phyloP scores from a whole-genome alignment of 768 basidiomycete species.

The Nevesoporus exiguus region DNA sequence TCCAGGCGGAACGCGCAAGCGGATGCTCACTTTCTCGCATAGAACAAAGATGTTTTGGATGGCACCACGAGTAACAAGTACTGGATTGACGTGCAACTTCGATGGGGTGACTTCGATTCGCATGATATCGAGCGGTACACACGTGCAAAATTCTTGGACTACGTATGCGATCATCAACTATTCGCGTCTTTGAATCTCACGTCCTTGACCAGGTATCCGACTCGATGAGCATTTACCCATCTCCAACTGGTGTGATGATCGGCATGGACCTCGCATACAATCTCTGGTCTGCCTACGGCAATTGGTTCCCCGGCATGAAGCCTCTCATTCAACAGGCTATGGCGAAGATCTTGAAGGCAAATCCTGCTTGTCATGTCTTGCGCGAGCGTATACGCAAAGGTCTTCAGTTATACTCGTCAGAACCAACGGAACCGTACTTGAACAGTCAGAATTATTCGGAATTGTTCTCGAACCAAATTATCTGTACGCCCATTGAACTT shows the following conservation, averaged over 20 bases:
- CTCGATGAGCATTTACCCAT: conserved; percentile 98
- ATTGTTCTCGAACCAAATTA: conserved; percentile 97
- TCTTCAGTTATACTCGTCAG: conserved; percentile 96
- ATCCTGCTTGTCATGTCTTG: conserved; percentile 94
- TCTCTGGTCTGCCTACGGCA: conserved; percentile 96
- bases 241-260: conserved; percentile 97
- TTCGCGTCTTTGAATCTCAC: conserved; percentile 4
- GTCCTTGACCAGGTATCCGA: conserved; percentile 65
- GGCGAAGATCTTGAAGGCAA: conserved; percentile 99
- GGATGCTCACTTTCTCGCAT: conserved; percentile 13
- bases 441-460: conserved; percentile 98
- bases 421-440: conserved; percentile 98
- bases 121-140: conserved; percentile 99
- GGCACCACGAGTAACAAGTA: conserved; percentile 99
- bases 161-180: conserved; percentile 46
- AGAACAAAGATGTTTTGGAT: conserved; percentile 93
- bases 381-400: conserved; percentile 99
- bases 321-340: conserved; percentile 97
- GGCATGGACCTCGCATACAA: conserved; percentile 99
- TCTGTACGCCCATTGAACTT: conserved; percentile 51
- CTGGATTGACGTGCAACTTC: conserved; percentile 94
- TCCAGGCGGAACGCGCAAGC: neutral
- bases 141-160: conserved; percentile 98
- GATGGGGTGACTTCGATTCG: conserved; percentile 98
- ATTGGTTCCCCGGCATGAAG: conserved; percentile 99